phyloP scores from a whole-genome alignment of 345 rosid species.

The Atalantia buxifolia region DNA sequence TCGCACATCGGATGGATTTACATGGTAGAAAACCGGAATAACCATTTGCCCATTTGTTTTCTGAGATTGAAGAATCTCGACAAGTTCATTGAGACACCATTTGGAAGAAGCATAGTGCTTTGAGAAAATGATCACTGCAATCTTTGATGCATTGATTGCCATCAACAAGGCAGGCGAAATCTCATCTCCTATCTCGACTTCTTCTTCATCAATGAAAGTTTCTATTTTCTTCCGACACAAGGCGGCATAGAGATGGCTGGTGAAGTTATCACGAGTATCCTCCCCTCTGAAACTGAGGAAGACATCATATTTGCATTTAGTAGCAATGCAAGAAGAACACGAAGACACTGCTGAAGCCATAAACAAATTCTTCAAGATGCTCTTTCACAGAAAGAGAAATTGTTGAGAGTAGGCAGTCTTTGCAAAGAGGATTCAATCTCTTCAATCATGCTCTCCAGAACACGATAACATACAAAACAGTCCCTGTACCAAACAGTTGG shows the following conservation, averaged over 20 bases:
- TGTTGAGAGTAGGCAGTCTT: neutral
- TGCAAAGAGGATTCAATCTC: too few relatives aligned
- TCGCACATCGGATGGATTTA: neutral
- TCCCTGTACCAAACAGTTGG: neutral
- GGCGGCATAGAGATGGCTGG: neutral
- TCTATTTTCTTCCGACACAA: neutral
- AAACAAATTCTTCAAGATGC: neutral
- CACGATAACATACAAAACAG: too few relatives aligned
- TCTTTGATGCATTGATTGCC: neutral
- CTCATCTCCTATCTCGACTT: neutral
- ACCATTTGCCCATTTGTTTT: neutral
- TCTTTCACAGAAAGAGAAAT: neutral
- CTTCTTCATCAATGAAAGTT: neutral
- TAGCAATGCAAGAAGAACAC: neutral
- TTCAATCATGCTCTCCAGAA: too few relatives aligned
- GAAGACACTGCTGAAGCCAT: neutral
- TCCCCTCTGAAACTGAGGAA: neutral
- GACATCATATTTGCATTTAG: neutral
- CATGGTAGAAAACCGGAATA: slow-evolving; percentile 6
- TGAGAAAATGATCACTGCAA: neutral
- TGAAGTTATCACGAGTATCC: neutral
- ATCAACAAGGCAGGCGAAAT: neutral
- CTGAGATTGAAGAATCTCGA: neutral
- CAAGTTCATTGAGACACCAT: neutral
- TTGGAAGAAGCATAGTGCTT: neutral